Evolutionary conservation across 768 basidiomycete species (phyloP).

Genomic region (Leccinum ochraceum): DNA sequence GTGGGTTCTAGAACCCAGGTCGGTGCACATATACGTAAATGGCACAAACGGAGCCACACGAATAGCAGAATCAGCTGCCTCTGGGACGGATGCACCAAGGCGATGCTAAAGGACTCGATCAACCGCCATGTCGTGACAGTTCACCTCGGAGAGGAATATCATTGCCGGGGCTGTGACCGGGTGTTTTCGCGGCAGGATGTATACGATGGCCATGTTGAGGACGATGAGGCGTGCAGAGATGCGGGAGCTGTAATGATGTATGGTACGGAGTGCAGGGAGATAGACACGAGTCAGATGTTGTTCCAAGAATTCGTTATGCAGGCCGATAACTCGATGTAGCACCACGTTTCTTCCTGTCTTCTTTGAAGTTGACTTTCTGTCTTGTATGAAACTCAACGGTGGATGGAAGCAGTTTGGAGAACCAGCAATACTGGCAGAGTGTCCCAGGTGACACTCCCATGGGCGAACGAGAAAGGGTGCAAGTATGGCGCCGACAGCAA

Average conservation of each 20-base stretch:
- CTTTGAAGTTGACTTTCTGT: neutral
- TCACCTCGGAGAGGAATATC: conserved; percentile 2
- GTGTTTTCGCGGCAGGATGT: conserved; percentile 8
- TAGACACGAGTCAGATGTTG: neutral
- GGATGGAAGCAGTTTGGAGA: neutral
- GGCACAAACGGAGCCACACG: neutral
- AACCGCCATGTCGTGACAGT: conserved; percentile 5
- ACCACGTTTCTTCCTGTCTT: neutral
- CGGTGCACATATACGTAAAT: too few relatives aligned
- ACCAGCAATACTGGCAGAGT: too few relatives aligned
- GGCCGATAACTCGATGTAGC: neutral
- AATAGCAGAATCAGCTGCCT: neutral
- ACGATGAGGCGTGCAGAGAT: neutral
- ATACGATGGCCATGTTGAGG: neutral
- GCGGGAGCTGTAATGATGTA: neutral
- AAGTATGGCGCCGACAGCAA: neutral
- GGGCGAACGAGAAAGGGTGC: neutral
- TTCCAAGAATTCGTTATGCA: too few relatives aligned
- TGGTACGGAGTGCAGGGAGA: neutral
- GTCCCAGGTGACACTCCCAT: too few relatives aligned
- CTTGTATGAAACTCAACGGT: neutral
- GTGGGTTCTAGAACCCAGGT: too few relatives aligned
- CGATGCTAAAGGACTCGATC: neutral
- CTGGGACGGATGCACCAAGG: conserved; percentile 1
- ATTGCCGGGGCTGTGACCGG: neutral